Percentiles rank a stretch among this genome's conserved stretches.
Conservation (phyloP, 306 rosid species). For the Vigna hirtella region DNA sequence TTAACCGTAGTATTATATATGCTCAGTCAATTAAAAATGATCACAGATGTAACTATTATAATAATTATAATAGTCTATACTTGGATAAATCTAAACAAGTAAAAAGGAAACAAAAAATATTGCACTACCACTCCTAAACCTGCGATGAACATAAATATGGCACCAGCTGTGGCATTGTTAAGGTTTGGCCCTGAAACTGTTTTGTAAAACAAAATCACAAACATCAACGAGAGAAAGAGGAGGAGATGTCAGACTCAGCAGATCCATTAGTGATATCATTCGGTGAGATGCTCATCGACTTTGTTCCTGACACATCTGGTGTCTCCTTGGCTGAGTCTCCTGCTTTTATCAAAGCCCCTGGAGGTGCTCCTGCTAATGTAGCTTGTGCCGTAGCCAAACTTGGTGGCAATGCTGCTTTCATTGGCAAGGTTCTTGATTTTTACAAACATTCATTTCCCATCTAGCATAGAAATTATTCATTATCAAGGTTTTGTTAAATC, state of each 20-base stretch:
- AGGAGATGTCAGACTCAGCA: conserved; percentile 49
- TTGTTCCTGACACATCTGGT: conserved; percentile 66
- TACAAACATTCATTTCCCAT: not conserved
- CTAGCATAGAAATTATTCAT: not conserved
- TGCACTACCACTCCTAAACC: not conserved
- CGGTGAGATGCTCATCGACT: conserved; percentile 81
- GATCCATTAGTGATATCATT: conserved; percentile 56
- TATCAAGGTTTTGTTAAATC: not conserved
- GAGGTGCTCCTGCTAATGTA: conserved; percentile 80
- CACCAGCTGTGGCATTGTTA: not conserved
- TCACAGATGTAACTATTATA: too few relatives aligned
- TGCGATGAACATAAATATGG: not conserved
- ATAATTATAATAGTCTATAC: not conserved
- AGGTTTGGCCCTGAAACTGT: conserved; percentile 19
- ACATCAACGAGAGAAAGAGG: not conserved
- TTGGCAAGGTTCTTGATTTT: conserved; percentile 61
- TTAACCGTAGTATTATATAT: too few relatives aligned
- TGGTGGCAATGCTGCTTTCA: conserved; percentile 69
- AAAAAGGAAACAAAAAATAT: not conserved
- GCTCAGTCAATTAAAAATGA: too few relatives aligned
- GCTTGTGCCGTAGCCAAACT: conserved; percentile 76
- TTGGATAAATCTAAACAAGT: not conserved
- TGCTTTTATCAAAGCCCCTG: conserved; percentile 74
- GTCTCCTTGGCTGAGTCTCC: conserved; percentile 70
- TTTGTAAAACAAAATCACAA: not conserved